Conservation (phyloP, 768 basidiomycete species). For the Serendipita indica region DNA sequence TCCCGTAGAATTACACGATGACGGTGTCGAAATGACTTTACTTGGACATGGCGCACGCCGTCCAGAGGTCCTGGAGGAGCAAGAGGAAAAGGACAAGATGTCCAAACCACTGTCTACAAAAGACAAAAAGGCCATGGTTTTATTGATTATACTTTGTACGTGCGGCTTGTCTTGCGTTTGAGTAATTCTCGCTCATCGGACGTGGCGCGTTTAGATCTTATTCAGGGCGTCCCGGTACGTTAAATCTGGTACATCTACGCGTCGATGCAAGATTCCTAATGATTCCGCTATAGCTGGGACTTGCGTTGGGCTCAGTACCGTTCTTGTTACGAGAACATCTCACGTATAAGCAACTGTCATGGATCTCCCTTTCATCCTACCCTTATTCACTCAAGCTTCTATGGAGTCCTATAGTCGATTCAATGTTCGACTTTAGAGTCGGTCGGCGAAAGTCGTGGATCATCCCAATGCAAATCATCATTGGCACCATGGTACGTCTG, state of each 20-base stretch:
- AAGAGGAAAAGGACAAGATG: constrained; percentile 2
- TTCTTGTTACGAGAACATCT: constrained; percentile 33
- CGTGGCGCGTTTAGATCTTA: constrained; percentile 24
- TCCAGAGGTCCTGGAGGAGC: background rate
- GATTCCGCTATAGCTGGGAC: constrained; percentile 43
- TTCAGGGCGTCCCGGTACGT: constrained; percentile 79
- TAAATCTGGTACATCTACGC: background rate
- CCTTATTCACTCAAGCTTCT: constrained; percentile 93
- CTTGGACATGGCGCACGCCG: background rate
- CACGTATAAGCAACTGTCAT: constrained; percentile 91
- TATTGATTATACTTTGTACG: constrained; percentile 81
- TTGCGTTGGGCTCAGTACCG: constrained; percentile 57
- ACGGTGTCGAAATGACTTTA: constrained; percentile 1
- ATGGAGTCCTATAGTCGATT: constrained; percentile 97
- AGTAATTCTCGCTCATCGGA: background rate
- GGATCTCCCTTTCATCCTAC: constrained; percentile 85
- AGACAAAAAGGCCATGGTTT: constrained; percentile 72
- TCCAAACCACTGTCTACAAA: constrained; percentile 37
- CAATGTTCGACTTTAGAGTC: constrained; percentile 60
- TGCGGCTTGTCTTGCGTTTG: too few species aligned
- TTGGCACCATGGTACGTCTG: constrained; percentile 41
- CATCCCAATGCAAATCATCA: constrained; percentile 86
- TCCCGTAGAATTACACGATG: background rate
- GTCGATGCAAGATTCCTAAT: background rate
- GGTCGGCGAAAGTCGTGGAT: constrained; percentile 99